Percentiles rank a stretch among this genome's conserved stretches.
These are phyloP conservation scores for Pugionium cornutum DNA, from an alignment of 345 rosid genomes.

Conservation along the genomic window DNA sequence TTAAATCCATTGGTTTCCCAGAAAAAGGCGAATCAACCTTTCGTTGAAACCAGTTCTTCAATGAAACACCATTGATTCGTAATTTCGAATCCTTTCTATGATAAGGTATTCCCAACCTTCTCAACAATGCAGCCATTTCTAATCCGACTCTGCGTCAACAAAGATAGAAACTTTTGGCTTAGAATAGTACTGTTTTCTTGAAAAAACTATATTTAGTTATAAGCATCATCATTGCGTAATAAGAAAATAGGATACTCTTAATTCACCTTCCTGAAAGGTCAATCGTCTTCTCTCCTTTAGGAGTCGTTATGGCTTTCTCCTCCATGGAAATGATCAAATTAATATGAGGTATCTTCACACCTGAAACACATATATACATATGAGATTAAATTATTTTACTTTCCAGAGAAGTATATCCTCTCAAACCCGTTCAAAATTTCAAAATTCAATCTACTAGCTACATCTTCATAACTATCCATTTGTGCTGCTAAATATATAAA, in stretches of 20 bases:
- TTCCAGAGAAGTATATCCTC: too few species aligned
- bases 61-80: slow-evolving; percentile 69
- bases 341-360: slow-evolving; percentile 76
- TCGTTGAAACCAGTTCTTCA: slow-evolving; percentile 85
- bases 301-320: slow-evolving; percentile 47
- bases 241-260: not conserved
- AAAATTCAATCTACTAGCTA: slow-evolving; percentile 1
- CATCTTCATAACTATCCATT: slow-evolving; percentile 11
- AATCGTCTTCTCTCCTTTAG: slow-evolving; percentile 59
- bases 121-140: slow-evolving; percentile 64
- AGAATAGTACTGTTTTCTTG: not conserved
- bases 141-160: slow-evolving; percentile 57
- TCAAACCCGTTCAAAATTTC: too few species aligned
- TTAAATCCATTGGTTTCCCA: slow-evolving; percentile 59
- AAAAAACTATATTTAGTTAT: too few species aligned
- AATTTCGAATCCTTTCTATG: slow-evolving; percentile 76
- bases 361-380: slow-evolving; percentile 41
- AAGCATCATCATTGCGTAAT: not conserved
- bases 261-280: slow-evolving; percentile 72
- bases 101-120: slow-evolving; percentile 69
- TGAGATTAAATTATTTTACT: too few species aligned
- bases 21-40: slow-evolving; percentile 67
- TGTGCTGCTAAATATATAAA: too few species aligned
- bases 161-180: not conserved
- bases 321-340: slow-evolving; percentile 64